Percentiles rank a stretch among this genome's conserved stretches.
Conservation (phyloP, 2,329 filamentous ascomycete species). For the Hypoxylon sp. region DNA sequence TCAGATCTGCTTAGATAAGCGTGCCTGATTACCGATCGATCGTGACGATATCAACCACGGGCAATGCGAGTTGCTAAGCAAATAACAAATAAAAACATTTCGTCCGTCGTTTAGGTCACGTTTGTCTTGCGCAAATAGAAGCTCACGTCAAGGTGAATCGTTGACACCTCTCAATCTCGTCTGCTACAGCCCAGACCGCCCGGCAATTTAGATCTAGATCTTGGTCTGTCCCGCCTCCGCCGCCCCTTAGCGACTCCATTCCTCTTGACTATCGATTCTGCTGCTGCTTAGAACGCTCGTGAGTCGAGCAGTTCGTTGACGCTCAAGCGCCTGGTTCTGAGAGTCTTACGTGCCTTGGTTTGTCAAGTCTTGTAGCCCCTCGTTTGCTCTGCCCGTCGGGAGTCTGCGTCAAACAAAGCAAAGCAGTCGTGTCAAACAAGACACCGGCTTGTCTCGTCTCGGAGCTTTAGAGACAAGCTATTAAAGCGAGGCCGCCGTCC, state of each 20-base stretch:
- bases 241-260: constrained; percentile 19
- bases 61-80: no score
- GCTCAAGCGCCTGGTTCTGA: not conserved
- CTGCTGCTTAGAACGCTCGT: not conserved
- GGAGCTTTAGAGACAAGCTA: not conserved
- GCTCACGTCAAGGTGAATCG: no score
- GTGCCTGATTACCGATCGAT: no score
- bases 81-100: not conserved
- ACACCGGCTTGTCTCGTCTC: not conserved
- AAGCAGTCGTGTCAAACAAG: not conserved
- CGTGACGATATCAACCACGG: no score
- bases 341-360: not conserved
- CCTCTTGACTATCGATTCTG: not conserved
- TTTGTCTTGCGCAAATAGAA: no score
- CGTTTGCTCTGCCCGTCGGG: not conserved
- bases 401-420: not conserved
- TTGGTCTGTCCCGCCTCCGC: constrained; percentile 1
- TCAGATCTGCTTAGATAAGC: constrained; percentile 3
- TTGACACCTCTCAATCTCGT: not conserved
- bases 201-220: not conserved
- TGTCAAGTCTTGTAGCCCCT: not conserved
- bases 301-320: not conserved
- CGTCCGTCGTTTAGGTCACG: no score
- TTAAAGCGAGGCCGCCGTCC: not conserved
- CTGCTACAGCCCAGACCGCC: no score